Evolutionary conservation across 192 early-diverging fungal genomes (phyloP).

Genomic region (Jimgerdemannia flammicorona): DNA sequence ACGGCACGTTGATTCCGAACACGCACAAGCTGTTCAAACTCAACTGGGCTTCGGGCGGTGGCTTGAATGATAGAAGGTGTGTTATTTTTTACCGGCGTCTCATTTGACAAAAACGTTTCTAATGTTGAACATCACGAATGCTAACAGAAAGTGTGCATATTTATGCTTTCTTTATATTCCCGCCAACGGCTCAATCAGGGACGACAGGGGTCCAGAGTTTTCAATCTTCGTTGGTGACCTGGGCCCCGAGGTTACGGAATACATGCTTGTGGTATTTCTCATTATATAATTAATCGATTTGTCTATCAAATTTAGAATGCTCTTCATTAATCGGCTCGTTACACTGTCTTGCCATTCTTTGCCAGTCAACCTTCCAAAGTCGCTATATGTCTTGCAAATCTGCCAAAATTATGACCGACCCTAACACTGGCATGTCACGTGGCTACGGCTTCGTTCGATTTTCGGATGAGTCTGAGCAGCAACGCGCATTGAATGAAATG

Average conservation of each 20-base stretch:
- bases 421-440: conserved; percentile 72
- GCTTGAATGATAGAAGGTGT: conserved; percentile 53
- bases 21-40: conserved; percentile 82
- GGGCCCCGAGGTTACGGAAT: conserved; percentile 85
- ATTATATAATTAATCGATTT: neutral
- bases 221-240: conserved; percentile 97
- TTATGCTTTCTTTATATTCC: conserved; percentile 1
- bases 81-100: neutral
- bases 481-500: conserved; percentile 89
- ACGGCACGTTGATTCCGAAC: conserved; percentile 81
- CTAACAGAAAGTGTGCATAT: neutral
- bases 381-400: conserved; percentile 83
- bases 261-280: conserved; percentile 64
- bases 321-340: neutral
- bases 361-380: conserved; percentile 75
- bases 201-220: conserved; percentile 73
- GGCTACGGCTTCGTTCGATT: conserved; percentile 98
- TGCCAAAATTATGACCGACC: conserved; percentile 93
- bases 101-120: neutral
- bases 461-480: conserved; percentile 79
- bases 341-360: conserved; percentile 4
- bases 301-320: too few species aligned
- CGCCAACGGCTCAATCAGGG: conserved; percentile 28
- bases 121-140: neutral
- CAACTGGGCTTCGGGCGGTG: conserved; percentile 95